Base-by-base conservation (phyloP, 805 yeast genomes). In the Ogataea pignaliae region DNA sequence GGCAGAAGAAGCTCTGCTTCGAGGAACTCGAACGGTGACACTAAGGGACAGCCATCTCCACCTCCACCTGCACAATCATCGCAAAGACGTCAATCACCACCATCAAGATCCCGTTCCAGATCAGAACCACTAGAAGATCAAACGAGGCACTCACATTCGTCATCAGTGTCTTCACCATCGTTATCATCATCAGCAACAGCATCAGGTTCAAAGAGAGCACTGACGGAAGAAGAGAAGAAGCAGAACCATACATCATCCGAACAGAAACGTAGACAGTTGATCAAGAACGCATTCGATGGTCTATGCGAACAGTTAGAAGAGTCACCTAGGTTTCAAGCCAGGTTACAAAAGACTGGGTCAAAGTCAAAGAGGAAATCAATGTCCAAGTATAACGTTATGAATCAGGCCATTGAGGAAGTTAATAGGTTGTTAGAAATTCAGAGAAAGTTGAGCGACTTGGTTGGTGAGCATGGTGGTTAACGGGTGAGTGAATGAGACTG, bases 201-300 rank as follows among this genome's bases (percentile, higher is more conserved):
- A 10, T 6, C 13, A 6, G 9, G 31, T 5, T 28, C 9, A 15
- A 3, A 53, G 47, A 40, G 44, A 42, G 13, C 35, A 4, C 43
- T 69, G 21, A 45, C 66, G 1, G 57, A 56, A 33, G 63, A 62
- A 42, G 70, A 69, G 45, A 68, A 66, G 46, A 55, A 69, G 39
- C 44, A 54, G 28, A 62, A 68, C 44, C 73, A 69, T 48, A 64
- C 70, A 5, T 55, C 66, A n/a, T 63, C 68, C 33, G 73, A 69
- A 53, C 71, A 69, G 52, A 63, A 60, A 46, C 54, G 73, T 32
- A 57, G 73, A 37, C 56, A 59, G 18, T 51, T 61, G 39, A 69
- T 70, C 41, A 66, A 66, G 43, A 53, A 50, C 13, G 66, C 73
- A 3, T 69, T 65, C 46, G 71, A 69, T 38, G 51, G 60, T 13